These are phyloP conservation scores for Wickerhamomyces ciferrii DNA, from an alignment of 805 yeast species.

Conservation along the genomic window DNA sequence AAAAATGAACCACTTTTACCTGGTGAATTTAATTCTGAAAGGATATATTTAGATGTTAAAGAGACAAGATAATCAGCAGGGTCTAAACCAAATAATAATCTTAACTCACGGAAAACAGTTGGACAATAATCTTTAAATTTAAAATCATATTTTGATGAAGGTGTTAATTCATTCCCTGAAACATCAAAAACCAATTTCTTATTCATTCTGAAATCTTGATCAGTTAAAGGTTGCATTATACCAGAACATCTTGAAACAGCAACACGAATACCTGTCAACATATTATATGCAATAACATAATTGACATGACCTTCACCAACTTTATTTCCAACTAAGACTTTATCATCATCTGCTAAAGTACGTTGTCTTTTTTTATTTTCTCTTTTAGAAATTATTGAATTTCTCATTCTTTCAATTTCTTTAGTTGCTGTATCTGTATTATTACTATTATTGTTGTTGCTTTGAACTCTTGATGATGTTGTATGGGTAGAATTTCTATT, in stretches of 20 bases:
- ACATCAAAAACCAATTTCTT: conserved; percentile 84
- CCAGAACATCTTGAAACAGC: conserved; percentile 93
- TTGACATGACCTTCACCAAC: conserved; percentile 92
- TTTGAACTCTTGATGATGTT: conserved; percentile 15
- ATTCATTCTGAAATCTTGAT: conserved; percentile 63
- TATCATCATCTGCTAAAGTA: conserved; percentile 43
- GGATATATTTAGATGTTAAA: conserved; percentile 85
- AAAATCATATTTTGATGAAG: conserved; percentile 92
- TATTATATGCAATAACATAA: conserved; percentile 90
- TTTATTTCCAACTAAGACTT: conserved; percentile 69
- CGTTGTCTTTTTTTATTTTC: conserved; percentile 34
- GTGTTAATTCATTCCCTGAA: conserved; percentile 84
- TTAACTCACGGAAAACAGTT: conserved; percentile 81
- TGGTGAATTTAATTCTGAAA: conserved; percentile 90
- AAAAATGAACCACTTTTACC: conserved; percentile 97
- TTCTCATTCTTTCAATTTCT: conserved; percentile 48
- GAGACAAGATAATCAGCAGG: conserved; percentile 95
- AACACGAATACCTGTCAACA: conserved; percentile 95
- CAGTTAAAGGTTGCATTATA: conserved; percentile 64
- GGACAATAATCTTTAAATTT: conserved; percentile 97
- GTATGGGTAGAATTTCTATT: conserved; percentile 14
- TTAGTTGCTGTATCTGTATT: conserved; percentile 33
- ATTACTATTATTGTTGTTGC: conserved; percentile 4
- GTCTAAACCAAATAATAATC: conserved; percentile 79
- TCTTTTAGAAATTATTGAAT: conserved; percentile 39